Percentiles rank a stretch among this genome's conserved stretches.
Evolutionary conservation across 768 basidiomycete genomes (phyloP).

Genomic region (Fistulinella prunicolor): DNA sequence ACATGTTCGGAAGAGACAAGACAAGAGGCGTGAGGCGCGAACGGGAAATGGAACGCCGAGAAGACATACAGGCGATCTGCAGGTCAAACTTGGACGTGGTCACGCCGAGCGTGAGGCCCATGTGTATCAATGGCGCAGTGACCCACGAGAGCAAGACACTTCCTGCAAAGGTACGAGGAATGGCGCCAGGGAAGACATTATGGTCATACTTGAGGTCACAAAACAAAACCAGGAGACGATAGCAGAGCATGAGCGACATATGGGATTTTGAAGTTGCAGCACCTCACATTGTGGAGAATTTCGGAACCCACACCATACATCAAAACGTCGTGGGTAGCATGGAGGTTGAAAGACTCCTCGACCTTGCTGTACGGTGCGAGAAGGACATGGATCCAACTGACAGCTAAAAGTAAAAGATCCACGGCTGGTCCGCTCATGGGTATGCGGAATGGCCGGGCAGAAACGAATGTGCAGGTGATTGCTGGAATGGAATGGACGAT

Average conservation of each 20-base stretch:
- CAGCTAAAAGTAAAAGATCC: constrained; percentile 50
- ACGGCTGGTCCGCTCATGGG: constrained; percentile 28
- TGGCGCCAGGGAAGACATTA: constrained; percentile 79
- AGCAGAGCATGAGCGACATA: constrained; percentile 7
- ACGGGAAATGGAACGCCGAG: not conserved
- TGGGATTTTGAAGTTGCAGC: not conserved
- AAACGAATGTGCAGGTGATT: not conserved
- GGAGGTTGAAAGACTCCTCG: constrained; percentile 95
- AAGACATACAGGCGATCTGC: constrained; percentile 62
- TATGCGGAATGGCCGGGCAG: not conserved
- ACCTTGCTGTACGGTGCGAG: constrained; percentile 92
- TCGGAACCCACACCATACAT: constrained; percentile 59
- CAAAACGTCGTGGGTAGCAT: constrained; percentile 85
- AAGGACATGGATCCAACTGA: constrained; percentile 65
- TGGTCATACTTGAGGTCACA: constrained; percentile 75
- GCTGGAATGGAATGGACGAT: no score
- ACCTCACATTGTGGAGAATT: constrained; percentile 49
- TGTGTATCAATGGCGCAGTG: constrained; percentile 45
- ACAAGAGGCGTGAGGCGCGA: not conserved
- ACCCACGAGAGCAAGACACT: constrained; percentile 65
- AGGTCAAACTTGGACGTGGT: constrained; percentile 59
- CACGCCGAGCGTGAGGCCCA: constrained; percentile 42
- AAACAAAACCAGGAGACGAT: not conserved
- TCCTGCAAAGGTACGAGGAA: constrained; percentile 86
- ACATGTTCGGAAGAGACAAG: not conserved